Conservation (phyloP, 352 stramenopile genomes). For the Pythium utonaiense region DNA sequence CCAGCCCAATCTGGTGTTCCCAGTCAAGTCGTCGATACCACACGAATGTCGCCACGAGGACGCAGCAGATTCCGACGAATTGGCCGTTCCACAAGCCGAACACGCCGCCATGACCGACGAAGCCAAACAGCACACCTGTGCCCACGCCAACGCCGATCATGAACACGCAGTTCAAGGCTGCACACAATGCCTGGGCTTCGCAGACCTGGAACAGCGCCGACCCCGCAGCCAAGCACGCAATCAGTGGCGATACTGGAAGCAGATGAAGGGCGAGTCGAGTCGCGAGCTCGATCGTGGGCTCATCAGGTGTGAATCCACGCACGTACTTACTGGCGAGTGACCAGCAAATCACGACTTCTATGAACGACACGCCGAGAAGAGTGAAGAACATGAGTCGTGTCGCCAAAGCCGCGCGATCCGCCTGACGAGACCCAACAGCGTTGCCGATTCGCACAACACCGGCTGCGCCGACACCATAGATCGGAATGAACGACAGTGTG, state of each 20-base stretch:
- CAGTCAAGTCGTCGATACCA: slow-evolving; percentile 30
- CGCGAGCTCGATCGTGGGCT: slow-evolving; percentile 27
- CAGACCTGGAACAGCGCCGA: slow-evolving; percentile 52
- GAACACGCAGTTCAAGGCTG: slow-evolving; percentile 52
- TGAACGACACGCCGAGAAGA: slow-evolving; percentile 31
- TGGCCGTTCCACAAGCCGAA: slow-evolving; percentile 65
- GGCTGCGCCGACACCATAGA: slow-evolving; percentile 52
- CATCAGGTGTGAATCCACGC: slow-evolving; percentile 42
- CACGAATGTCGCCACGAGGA: slow-evolving; percentile 13
- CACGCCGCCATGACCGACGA: slow-evolving; percentile 45
- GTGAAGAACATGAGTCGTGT: slow-evolving; percentile 40
- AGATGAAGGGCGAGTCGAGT: slow-evolving; percentile 40
- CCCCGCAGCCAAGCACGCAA: slow-evolving; percentile 41
- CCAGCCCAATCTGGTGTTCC: not conserved
- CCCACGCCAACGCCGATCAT: slow-evolving; percentile 55
- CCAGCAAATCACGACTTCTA: slow-evolving; percentile 38
- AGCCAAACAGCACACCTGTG: slow-evolving; percentile 41
- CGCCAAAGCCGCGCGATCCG: slow-evolving; percentile 42
- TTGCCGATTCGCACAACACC: slow-evolving; percentile 67
- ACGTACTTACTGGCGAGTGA: slow-evolving; percentile 36
- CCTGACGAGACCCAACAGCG: slow-evolving; percentile 49
- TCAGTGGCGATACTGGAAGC: slow-evolving; percentile 39
- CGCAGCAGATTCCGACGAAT: slow-evolving; percentile 28
- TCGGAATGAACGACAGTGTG: slow-evolving; percentile 48
- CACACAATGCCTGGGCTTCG: slow-evolving; percentile 52